phyloP scores from a whole-genome alignment of 176 grass and related monocot genomes.

The Hsuehochloa calcarea region DNA sequence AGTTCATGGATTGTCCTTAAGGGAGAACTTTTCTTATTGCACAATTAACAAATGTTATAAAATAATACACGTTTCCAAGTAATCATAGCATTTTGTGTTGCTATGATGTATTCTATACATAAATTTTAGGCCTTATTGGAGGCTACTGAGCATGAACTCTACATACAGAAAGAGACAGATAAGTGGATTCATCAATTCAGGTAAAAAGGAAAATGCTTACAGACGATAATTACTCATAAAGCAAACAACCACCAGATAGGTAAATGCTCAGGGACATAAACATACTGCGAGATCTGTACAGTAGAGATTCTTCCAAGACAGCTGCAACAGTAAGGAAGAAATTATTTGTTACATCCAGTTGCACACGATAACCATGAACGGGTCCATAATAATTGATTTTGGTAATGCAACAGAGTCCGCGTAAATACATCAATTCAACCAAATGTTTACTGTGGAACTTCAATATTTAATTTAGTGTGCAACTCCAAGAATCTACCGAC shows the following conservation, averaged over 20 bases:
- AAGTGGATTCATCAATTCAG: constrained; percentile 13
- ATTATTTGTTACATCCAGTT: not conserved
- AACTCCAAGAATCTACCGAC: not conserved
- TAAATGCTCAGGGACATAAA: not conserved
- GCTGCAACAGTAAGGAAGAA: not conserved
- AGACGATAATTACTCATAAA: not conserved
- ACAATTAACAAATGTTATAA: not conserved
- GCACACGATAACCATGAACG: not conserved
- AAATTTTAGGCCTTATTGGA: not conserved
- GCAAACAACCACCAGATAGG: not conserved
- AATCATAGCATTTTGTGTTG: not conserved
- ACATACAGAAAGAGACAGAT: not conserved
- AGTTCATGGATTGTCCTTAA: not conserved
- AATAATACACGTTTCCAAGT: not conserved
- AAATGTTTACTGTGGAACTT: not conserved
- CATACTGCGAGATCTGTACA: not conserved
- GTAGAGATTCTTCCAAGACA: not conserved
- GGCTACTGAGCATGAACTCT: not conserved
- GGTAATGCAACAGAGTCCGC: not conserved
- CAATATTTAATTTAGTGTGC: not conserved
- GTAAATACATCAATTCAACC: not conserved
- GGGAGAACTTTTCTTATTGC: not conserved
- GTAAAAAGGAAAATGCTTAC: not conserved
- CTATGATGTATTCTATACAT: not conserved
- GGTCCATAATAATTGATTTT: not conserved